phyloP scores from a whole-genome alignment of 352 stramenopile genomes.

The Pythium folliculosum region DNA sequence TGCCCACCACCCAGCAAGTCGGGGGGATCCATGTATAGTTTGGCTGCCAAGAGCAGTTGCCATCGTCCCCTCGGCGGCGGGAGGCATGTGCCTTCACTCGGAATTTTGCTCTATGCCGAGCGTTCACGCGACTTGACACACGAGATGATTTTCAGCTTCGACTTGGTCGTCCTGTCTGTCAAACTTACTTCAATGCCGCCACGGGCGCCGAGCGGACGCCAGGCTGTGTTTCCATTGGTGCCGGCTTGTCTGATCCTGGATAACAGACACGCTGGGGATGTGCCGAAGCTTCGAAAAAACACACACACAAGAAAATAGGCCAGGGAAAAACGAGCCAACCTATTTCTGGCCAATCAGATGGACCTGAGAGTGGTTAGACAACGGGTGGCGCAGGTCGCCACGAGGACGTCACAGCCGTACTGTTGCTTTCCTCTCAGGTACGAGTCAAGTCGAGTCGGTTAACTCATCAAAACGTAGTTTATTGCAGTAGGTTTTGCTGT shows the following conservation, averaged over 20 bases:
- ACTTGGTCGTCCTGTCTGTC: slow-evolving; percentile 14
- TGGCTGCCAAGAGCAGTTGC: slow-evolving; percentile 4
- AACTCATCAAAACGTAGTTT: neutral
- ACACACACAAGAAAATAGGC: slow-evolving; percentile 15
- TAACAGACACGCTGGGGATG: slow-evolving; percentile 13
- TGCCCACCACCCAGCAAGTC: neutral
- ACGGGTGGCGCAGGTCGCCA: slow-evolving; percentile 10
- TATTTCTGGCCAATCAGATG: slow-evolving; percentile 22
- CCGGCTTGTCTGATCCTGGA: slow-evolving; percentile 17
- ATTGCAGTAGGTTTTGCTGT: neutral
- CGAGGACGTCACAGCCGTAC: slow-evolving; percentile 9
- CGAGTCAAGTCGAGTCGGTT: slow-evolving; percentile 4
- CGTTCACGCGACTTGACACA: slow-evolving; percentile 16
- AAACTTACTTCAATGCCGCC: slow-evolving; percentile 15
- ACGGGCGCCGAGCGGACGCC: slow-evolving; percentile 4
- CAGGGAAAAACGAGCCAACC: slow-evolving; percentile 14
- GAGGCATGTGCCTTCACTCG: neutral
- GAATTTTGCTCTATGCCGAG: neutral
- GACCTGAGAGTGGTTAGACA: slow-evolving; percentile 10
- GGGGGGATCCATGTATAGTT: neutral
- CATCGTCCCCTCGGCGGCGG: slow-evolving; percentile 4
- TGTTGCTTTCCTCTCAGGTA: slow-evolving; percentile 7
- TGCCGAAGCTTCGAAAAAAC: slow-evolving; percentile 20
- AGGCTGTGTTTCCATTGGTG: slow-evolving; percentile 25
- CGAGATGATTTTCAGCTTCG: slow-evolving; percentile 12